Conservation (phyloP, 306 rosid species). For the Vachellia pachyceras region DNA sequence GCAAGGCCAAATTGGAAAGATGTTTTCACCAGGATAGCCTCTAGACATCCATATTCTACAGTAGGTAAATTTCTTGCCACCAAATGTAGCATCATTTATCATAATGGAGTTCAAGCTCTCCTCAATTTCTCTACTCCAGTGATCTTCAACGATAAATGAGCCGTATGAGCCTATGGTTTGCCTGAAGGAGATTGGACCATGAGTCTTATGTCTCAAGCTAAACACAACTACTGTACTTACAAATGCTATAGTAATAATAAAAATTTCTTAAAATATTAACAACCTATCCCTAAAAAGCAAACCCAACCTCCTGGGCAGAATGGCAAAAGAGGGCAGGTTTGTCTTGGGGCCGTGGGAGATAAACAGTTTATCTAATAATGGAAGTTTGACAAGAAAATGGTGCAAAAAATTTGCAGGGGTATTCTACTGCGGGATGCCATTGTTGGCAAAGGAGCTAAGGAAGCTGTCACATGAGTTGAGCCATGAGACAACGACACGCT, state of each 20-base stretch:
- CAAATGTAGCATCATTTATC: slow-evolving; percentile 7
- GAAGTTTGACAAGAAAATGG: slow-evolving; percentile 9
- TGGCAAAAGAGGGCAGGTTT: neutral
- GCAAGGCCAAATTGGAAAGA: slow-evolving; percentile 95
- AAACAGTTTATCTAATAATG: neutral
- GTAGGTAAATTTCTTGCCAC: slow-evolving; percentile 66
- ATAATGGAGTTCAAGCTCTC: neutral
- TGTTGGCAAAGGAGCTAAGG: slow-evolving; percentile 84
- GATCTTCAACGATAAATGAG: neutral
- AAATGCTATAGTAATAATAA: neutral
- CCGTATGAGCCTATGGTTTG: neutral
- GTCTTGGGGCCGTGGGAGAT: neutral
- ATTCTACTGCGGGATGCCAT: slow-evolving; percentile 95
- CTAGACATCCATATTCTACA: slow-evolving; percentile 79
- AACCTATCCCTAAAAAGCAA: neutral
- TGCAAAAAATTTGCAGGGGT: slow-evolving; percentile 71
- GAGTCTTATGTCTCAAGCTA: neutral
- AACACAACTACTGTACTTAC: neutral
- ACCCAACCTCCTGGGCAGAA: neutral
- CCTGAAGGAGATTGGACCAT: neutral
- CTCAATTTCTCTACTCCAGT: neutral
- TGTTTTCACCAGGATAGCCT: slow-evolving; percentile 82
- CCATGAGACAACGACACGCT: slow-evolving; percentile 83
- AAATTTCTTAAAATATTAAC: neutral
- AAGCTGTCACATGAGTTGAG: slow-evolving; percentile 72